phyloP scores from a whole-genome alignment of 2,329 filamentous ascomycete genomes.

The Arthrinium puccinioides region DNA sequence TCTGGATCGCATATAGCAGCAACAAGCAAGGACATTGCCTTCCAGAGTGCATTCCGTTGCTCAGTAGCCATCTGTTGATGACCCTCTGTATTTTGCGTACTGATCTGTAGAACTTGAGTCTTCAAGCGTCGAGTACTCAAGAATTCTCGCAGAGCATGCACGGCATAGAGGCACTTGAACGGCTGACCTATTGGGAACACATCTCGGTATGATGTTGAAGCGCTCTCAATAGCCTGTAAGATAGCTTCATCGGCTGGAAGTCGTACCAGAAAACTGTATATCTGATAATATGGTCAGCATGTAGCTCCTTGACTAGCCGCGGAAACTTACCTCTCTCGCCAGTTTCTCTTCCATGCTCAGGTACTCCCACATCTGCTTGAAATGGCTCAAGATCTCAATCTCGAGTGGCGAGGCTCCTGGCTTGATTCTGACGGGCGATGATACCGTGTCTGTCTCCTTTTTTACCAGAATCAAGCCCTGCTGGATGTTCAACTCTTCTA shows the following conservation, averaged over 20 bases:
- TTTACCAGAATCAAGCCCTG: conserved; percentile 62
- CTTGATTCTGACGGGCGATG: conserved; percentile 35
- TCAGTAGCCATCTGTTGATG: conserved; percentile 14
- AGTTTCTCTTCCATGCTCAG: conserved; percentile 66
- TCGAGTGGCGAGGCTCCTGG: conserved; percentile 59
- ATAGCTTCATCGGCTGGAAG: conserved; percentile 63
- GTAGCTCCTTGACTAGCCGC: background rate
- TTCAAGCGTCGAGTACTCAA: conserved; percentile 35
- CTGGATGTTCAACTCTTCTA: conserved; percentile 61
- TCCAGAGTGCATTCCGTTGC: conserved; percentile 28
- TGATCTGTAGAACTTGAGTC: conserved; percentile 16
- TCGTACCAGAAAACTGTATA: conserved; percentile 62
- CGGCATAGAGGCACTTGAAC: conserved; percentile 67
- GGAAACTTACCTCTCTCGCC: conserved; percentile 52
- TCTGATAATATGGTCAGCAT: conserved; percentile 30
- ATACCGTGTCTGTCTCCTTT: conserved; percentile 40
- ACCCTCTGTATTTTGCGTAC: conserved; percentile 13
- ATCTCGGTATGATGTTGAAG: conserved; percentile 44
- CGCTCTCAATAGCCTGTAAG: conserved; percentile 49
- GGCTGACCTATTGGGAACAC: conserved; percentile 64
- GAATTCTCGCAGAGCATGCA: conserved; percentile 59
- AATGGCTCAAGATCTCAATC: conserved; percentile 71
- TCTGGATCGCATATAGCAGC: conserved; percentile 52
- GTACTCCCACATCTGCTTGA: conserved; percentile 76
- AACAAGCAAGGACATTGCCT: conserved; percentile 47